These are phyloP conservation scores for Raphidocelis subcapitata DNA, from an alignment of 139 green algal genomes.

Conservation along the genomic window DNA sequence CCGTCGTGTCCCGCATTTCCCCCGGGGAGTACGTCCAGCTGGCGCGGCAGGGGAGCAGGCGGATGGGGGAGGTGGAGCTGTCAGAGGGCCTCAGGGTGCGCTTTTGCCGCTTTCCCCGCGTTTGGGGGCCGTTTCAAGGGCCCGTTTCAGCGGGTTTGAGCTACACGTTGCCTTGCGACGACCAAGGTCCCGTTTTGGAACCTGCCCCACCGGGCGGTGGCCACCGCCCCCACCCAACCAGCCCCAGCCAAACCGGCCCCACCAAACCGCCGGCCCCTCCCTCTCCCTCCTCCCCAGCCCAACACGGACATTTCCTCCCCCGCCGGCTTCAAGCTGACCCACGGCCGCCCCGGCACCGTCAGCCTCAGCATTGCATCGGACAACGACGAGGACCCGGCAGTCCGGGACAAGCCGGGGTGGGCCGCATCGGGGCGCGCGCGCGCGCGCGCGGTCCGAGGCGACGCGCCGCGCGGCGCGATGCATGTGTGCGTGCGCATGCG, in stretches of 20 bases:
- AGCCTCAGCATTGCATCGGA: slow-evolving; percentile 50
- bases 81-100: slow-evolving; percentile 19
- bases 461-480: no score
- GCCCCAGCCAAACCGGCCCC: no score
- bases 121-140: no score
- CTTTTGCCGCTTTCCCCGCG: no score
- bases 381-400: slow-evolving; percentile 61
- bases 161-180: no score
- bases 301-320: slow-evolving; percentile 53
- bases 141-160: no score
- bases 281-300: slow-evolving; percentile 8
- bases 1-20: slow-evolving; percentile 45
- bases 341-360: slow-evolving; percentile 62
- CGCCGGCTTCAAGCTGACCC: slow-evolving; percentile 42
- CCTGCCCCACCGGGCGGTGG: no score
- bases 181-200: no score
- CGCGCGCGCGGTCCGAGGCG: no score
- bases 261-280: background rate
- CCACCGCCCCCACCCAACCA: no score
- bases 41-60: slow-evolving; percentile 43
- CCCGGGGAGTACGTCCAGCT: slow-evolving; percentile 61
- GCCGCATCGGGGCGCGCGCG: no score
- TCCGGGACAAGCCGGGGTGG: slow-evolving; percentile 27
- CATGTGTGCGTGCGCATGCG: no score
- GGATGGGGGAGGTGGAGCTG: slow-evolving; percentile 52